Base-by-base conservation (phyloP, 2,329 filamentous ascomycete genomes). In the Pseudofabraea citricarpa region DNA sequence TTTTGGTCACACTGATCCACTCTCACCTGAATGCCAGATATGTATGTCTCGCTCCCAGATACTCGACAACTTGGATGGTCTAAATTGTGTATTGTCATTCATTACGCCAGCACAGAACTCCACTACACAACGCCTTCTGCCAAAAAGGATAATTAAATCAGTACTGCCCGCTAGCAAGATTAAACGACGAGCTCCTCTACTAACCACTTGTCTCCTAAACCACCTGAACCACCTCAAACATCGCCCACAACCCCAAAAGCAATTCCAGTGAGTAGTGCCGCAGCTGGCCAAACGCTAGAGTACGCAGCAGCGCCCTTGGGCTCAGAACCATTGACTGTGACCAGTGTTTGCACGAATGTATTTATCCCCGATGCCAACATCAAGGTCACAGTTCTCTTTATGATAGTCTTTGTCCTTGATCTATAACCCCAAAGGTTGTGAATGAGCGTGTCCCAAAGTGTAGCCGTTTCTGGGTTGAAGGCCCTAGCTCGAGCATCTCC, bases 401-500 rank as follows among this genome's bases (percentile, higher is more conserved):
- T 74, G 20, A 84, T 71, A 5, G 80, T 73, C 63, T 82, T 83
- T 12, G 77, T 77, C 61, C 78, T 78, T 16, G 68, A 65, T 10
- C 72, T 75, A 63, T 79, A 85, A 26, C 84, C 84, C 76, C 83
- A 89, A 40, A 90, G 57, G 55, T 90, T 89, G 64, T 79, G 83
- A 56, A 73, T 69, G 23, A 95, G 59, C 2, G 87, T 91, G 64
- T 93, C 78, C 20, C 70, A 65, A 15, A 94, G 70, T 1, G 74
- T 79, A 2, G 86, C 83, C 13, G 70, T 75, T 20, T 71, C 75
- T 0, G 85, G 78, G 53, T 89, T 72, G 57, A 89, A 88, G 20
- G 69, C 61, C 23, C 63, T 61, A 18, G 69, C 64, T 52, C 71
- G 66, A 41, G 71, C 71, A 48, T 81, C 72, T 49, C 72, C 74